Evolutionary conservation across 2,329 filamentous ascomycete genomes (phyloP), one percentile per base, ranked within the genome.

Genomic region (Colletotrichum orbiculare): DNA sequence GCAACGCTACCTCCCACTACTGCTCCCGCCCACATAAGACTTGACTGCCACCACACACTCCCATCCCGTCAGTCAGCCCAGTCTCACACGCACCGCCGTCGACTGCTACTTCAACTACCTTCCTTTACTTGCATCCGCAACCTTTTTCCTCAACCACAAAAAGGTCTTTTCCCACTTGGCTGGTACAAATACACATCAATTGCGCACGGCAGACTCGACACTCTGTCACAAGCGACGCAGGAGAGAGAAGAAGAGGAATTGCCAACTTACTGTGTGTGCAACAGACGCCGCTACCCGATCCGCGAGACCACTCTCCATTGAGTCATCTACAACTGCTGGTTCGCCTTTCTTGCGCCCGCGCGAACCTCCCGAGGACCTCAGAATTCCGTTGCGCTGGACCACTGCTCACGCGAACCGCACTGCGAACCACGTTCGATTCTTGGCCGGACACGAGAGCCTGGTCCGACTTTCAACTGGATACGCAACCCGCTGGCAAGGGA

Each of bases 1-100:
- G 25, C 25, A 4, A 25, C 25, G 25, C 25, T 25, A 25, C 25
- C 25, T 25, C 25, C 25, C 25, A 25, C 25, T 25, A 25, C 25
- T 45, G 48, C 53, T 66, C 63, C 63, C 63, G 54, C 63, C 63
- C 63, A 66, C 63, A 66, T 64, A 66, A 66, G 60, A 65, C 62
- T 60, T 56, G 59, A 66, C 63, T 64, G 52, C 63, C 59, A 66
- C 63, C 59, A 37, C 53, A 42, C 58, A 54, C 50, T 61, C 46
- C 46, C 50, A 10, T 47, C 57, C 25, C 52, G 38, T 60, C 50
- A 55, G 56, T 49, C 61, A 25, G 25, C 25, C 25, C 25, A 59
- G 62, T 55, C 62, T 60, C 62, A 37, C 38, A 50, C 45, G 56
- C 55, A 64, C 47, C 42, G 35, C 47, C 50, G 10, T 52, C 33